Evolutionary conservation across 805 yeast genomes (phyloP), one percentile per base, ranked within the genome.

Genomic region (Jamesozyma piceae): DNA sequence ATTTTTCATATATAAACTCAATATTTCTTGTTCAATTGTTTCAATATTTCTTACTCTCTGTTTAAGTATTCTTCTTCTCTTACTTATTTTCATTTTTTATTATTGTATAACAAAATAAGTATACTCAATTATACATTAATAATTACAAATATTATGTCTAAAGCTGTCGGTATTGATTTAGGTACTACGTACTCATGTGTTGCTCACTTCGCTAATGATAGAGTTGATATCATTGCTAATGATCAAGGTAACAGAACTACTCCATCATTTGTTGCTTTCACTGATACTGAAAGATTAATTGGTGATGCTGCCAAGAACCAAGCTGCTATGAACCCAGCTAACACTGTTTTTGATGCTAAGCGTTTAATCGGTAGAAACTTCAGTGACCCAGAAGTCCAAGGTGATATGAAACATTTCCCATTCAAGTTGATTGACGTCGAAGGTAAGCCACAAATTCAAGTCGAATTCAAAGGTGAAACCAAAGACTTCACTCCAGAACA

Each of bases 161-260:
- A 64, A 50, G 70, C 70, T 52, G 69, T 65, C 68, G 67, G 95
- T 70, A 87, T 87, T 69, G 95, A 87, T 76, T 82, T 88, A 73
- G 96, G 97, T 64, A 89, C 97, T 51, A 89, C 97, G 5, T 89
- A 89, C 77, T 89, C 96, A 11, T 89, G 97, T 78, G 97, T 90
- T 49, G 97, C 95, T 60, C 88, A 77, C 67, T 79, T 75, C 65
- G 65, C 81, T 39, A 82, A 83, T 57, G 94, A 85, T 63, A 74
- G 95, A 58, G 97, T 89, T 47, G 97, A 90, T 63, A 89, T 89
- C 62, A 79, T 89, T 60, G 96, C 97, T 58, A 89, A 89, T 63
- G 96, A 89, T 67, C 97, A 90, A 73, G 97, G 97, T 74, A 89
- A 90, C 77, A 84, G 97, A 75, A 90, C 95, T 49, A 89, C 97